Conservation (phyloP, 768 basidiomycete genomes). For the Phlebiopsis flavidoalba region DNA sequence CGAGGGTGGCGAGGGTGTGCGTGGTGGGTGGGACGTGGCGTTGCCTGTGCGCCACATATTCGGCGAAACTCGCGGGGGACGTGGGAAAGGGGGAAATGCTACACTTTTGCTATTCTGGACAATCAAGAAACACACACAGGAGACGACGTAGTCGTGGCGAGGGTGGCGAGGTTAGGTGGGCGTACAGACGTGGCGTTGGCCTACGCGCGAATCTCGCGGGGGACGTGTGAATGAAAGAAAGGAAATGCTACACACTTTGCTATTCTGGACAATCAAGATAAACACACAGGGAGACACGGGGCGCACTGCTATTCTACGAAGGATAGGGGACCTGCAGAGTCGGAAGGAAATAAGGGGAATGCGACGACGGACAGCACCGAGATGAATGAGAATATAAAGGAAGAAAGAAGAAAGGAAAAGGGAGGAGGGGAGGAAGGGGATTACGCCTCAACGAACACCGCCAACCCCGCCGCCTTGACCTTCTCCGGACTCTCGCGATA, state of each 20-base stretch:
- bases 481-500: conserved; percentile 72
- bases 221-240: background rate
- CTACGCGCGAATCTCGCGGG: background rate
- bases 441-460: conserved; percentile 27
- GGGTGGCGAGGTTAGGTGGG: no score
- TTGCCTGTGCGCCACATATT: background rate
- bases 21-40: background rate
- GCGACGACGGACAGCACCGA: conserved; percentile 1
- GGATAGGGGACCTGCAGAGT: background rate
- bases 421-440: background rate
- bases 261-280: background rate
- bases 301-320: background rate
- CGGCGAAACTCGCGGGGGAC: background rate
- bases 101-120: no score
- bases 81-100: no score
- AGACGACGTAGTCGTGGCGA: background rate
- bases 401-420: background rate
- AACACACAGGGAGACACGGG: background rate
- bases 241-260: background rate
- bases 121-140: no score
- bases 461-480: conserved; percentile 76
- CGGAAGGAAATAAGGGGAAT: background rate
- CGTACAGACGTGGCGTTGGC: background rate
- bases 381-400: background rate
- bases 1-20: background rate